Evolutionary conservation across 805 yeast genomes (phyloP).

Genomic region (Yarrowia phangngaensis): DNA sequence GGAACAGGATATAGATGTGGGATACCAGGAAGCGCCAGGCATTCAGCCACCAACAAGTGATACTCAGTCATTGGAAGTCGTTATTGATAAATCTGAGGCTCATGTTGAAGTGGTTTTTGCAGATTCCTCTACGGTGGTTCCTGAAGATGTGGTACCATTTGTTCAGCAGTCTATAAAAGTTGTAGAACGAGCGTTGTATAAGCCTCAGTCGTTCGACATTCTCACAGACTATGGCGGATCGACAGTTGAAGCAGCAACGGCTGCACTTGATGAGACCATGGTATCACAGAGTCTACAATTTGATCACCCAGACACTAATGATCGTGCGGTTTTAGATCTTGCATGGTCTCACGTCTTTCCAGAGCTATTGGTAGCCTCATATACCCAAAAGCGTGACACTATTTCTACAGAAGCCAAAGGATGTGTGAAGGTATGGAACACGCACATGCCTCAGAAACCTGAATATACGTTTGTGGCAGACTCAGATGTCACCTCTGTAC

Average conservation of each 20-base stretch:
- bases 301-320: constrained; percentile 29
- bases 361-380: constrained; percentile 41
- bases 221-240: constrained; percentile 36
- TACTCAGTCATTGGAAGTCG: too few relatives aligned
- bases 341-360: constrained; percentile 41
- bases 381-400: constrained; percentile 32
- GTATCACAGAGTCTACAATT: constrained; percentile 31
- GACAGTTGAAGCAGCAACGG: constrained; percentile 2
- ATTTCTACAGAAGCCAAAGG: constrained; percentile 36
- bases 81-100: not conserved
- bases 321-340: constrained; percentile 38
- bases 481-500: constrained; percentile 39
- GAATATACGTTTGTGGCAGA: constrained; percentile 47
- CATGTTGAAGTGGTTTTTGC: constrained; percentile 1
- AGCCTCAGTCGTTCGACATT: constrained; percentile 34
- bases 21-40: too few relatives aligned
- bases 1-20: too few relatives aligned
- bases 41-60: too few relatives aligned
- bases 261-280: not conserved
- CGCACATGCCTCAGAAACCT: constrained; percentile 36
- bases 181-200: constrained; percentile 37
- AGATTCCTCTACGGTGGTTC: not conserved
- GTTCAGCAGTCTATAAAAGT: constrained; percentile 37
- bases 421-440: constrained; percentile 41
- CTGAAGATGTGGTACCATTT: constrained; percentile 29